These are phyloP conservation scores for Scedosporium dehoogii DNA, from an alignment of 2,329 filamentous ascomycete species.

Conservation along the genomic window DNA sequence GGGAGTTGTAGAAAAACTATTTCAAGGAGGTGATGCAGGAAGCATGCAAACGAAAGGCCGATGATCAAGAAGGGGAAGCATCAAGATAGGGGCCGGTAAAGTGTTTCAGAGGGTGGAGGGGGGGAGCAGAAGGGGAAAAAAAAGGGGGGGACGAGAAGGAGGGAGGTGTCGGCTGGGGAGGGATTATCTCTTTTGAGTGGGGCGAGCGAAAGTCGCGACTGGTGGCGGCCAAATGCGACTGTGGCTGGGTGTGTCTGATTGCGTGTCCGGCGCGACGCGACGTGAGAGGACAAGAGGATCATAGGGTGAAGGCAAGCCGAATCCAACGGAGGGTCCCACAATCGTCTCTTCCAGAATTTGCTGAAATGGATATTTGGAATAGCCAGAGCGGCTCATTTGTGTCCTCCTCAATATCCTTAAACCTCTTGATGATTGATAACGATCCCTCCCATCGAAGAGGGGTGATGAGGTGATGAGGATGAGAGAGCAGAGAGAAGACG, in stretches of 20 bases:
- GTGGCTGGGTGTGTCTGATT: not conserved
- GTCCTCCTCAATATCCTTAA: not conserved
- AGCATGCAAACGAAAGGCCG: not conserved
- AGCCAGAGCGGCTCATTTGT: not conserved
- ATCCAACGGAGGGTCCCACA: not conserved
- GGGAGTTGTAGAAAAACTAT: not conserved
- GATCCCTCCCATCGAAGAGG: not conserved
- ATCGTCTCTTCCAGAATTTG: not conserved
- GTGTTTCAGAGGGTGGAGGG: slow-evolving; percentile 13
- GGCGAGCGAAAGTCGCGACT: not conserved
- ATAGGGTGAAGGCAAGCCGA: not conserved
- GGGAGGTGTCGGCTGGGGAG: not conserved
- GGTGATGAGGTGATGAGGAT: not conserved
- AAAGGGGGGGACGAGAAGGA: not conserved
- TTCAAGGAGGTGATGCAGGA: not conserved
- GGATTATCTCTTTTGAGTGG: not conserved
- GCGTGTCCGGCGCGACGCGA: slow-evolving; percentile 2
- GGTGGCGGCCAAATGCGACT: slow-evolving; percentile 2
- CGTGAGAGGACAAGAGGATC: not conserved
- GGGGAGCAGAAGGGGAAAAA: slow-evolving; percentile 6
- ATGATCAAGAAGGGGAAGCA: slow-evolving; percentile 8
- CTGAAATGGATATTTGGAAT: not conserved
- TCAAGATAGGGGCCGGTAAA: slow-evolving; percentile 11
- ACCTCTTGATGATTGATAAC: not conserved
- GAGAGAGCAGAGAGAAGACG: not conserved